These are phyloP conservation scores for Crucibulum laeve DNA, from an alignment of 768 basidiomycete species.

Conservation along the genomic window DNA sequence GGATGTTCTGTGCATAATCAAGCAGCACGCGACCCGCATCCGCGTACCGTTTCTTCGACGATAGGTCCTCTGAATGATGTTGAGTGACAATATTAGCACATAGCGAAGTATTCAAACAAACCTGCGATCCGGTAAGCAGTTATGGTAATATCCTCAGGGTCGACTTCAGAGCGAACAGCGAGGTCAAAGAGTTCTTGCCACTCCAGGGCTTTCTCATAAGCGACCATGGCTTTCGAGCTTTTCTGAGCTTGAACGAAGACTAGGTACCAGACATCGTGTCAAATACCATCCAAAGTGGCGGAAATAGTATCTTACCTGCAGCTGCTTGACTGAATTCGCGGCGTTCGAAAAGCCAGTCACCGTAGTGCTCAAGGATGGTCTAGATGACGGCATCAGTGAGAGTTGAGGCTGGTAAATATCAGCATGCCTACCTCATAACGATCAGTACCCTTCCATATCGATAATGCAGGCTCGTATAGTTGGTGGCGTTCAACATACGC, in stretches of 20 bases:
- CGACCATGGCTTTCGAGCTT: conserved; percentile 72
- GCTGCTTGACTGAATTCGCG: conserved; percentile 84
- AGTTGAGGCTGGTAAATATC: neutral
- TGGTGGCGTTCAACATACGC: conserved; percentile 75
- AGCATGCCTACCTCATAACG: conserved; percentile 49
- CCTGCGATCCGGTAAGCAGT: conserved; percentile 80
- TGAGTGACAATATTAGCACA: neutral
- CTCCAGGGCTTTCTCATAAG: conserved; percentile 81
- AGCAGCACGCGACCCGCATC: conserved; percentile 83
- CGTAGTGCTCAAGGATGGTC: conserved; percentile 72
- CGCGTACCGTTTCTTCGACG: conserved; percentile 69
- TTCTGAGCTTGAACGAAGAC: conserved; percentile 72
- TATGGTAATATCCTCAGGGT: conserved; percentile 52
- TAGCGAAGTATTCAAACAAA: conserved; percentile 26
- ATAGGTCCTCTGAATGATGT: conserved; percentile 65
- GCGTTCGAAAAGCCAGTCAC: conserved; percentile 83
- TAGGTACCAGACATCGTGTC: conserved; percentile 19
- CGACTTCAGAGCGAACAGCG: conserved; percentile 45
- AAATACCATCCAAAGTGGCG: conserved; percentile 1
- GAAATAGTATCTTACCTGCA: conserved; percentile 44
- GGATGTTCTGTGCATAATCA: conserved; percentile 78
- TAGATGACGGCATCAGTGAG: conserved; percentile 21
- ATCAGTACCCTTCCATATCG: conserved; percentile 67
- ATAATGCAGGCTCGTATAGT: conserved; percentile 70
- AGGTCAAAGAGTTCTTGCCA: conserved; percentile 94